Evolutionary conservation across 1,284 basidiomycete species (phyloP).

Genomic region (Fomes fomentarius): DNA sequence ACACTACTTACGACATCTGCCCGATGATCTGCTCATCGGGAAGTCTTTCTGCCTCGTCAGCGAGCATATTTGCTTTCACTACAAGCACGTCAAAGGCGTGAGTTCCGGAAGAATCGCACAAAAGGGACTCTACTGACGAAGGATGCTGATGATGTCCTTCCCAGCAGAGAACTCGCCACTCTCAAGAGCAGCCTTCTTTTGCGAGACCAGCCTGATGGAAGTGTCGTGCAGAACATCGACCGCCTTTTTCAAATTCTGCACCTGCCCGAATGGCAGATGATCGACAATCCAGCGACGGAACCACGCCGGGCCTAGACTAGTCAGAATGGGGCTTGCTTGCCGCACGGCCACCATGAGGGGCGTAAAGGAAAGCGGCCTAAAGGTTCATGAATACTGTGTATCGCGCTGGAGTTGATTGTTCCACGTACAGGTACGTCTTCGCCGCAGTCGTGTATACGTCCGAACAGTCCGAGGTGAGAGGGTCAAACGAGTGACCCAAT

Average conservation of each 20-base stretch:
- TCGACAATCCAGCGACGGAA: slow-evolving; percentile 20
- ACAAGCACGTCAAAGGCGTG: no score
- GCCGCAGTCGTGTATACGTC: slow-evolving; percentile 40
- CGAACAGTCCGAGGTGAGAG: slow-evolving; percentile 30
- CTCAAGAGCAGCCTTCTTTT: slow-evolving; percentile 27
- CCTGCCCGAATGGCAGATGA: slow-evolving; percentile 17
- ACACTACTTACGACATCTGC: slow-evolving; percentile 21
- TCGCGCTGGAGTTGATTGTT: background rate
- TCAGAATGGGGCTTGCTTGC: slow-evolving; percentile 17
- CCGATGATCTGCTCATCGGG: slow-evolving; percentile 24
- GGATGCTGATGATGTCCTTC: slow-evolving; percentile 37
- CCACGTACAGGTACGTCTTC: slow-evolving; percentile 31
- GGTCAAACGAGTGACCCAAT: slow-evolving; percentile 46
- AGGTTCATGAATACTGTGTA: no score
- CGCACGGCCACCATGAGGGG: slow-evolving; percentile 21
- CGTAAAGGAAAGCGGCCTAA: slow-evolving; percentile 21
- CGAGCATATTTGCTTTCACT: slow-evolving; percentile 23
- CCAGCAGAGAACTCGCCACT: slow-evolving; percentile 28
- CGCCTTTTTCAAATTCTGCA: slow-evolving; percentile 20
- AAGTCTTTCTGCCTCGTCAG: slow-evolving; percentile 10
- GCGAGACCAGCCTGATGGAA: slow-evolving; percentile 18
- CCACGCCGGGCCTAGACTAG: slow-evolving; percentile 15
- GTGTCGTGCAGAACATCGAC: slow-evolving; percentile 22
- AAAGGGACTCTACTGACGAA: slow-evolving; percentile 26
- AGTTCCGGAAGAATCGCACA: no score